phyloP scores from a whole-genome alignment of 805 yeast genomes.

The Candida nonsorbophila region DNA sequence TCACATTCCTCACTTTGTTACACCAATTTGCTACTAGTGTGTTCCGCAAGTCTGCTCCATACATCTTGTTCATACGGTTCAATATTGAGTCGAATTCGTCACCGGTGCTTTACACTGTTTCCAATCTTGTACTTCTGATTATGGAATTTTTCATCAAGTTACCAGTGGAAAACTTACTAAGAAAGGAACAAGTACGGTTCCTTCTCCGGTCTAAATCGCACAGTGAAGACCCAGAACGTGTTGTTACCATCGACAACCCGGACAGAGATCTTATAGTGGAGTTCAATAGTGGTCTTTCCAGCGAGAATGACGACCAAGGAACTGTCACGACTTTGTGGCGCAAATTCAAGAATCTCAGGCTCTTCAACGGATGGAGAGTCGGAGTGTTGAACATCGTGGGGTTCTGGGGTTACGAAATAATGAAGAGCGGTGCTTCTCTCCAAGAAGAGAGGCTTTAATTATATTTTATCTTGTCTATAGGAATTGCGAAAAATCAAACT shows the following conservation, averaged over 20 bases:
- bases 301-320: constrained; percentile 11
- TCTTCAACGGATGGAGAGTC: constrained; percentile 89
- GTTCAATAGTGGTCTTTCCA: constrained; percentile 43
- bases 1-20: constrained; percentile 46
- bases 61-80: constrained; percentile 50
- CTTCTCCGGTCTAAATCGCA: constrained; percentile 39
- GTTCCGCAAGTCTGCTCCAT: constrained; percentile 64
- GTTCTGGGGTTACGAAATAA: constrained; percentile 69
- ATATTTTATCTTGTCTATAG: constrained; percentile 1
- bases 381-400: constrained; percentile 77
- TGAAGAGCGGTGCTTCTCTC: constrained; percentile 41
- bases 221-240: constrained; percentile 27
- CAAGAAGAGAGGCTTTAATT: constrained; percentile 24
- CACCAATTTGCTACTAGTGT: constrained; percentile 57
- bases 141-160: constrained; percentile 68
- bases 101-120: constrained; percentile 54
- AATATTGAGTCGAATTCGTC: constrained; percentile 64
- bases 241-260: constrained; percentile 40
- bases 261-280: constrained; percentile 52
- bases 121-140: constrained; percentile 56
- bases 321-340: constrained; percentile 37
- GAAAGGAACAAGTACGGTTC: constrained; percentile 77
- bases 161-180: constrained; percentile 81
- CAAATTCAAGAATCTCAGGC: constrained; percentile 18
- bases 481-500: no score